Base-by-base conservation (phyloP, 495 filamentous ascomycete species). In the Talaromyces thailandensis region DNA sequence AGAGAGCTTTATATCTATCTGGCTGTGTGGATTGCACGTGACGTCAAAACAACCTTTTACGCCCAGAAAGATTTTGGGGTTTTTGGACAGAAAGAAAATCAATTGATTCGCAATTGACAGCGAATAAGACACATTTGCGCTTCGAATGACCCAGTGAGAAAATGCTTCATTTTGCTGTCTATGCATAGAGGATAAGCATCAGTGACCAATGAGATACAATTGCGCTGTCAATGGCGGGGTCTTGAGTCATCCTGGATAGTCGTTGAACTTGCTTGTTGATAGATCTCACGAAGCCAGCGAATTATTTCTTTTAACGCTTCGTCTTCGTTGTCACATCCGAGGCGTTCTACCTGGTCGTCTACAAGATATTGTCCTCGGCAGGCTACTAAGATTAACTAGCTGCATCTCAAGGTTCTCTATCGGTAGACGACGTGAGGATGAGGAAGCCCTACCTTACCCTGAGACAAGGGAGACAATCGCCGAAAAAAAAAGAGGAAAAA, bases 71-170 rank as follows among this genome's bases (percentile, higher is more conserved):
- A 14, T 40, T 40, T 37, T 40, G 5, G 1, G 1, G 14, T 28
- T 55, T 55, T 7, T n/a, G 16, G 11, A 28, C 28, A 23, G 58
- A 45, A 14, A 32, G 4, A 21, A 60, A 23, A 32, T 26, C 16
- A 6, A 26, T 52, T 61, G 40, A n/a, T 26, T 40, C 16, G 21
- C 57, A 45, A 26, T 16, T 8, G 24, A 23, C 8, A 37, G 35
- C 59, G 59, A 61, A 61, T 61, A 61, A 35, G 18, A 61, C 11
- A 21, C 21, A 61, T 61, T 61, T 51, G 45, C 45, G 59, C 45
- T 24, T 51, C 52, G 0, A 24, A 23, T 14, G 11, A 28, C 21
- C 57, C 32, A 40, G 35, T 53, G 50, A 53, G n/a, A 57, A 57
- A 57, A 21, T 31, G 26, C 26, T 57, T 57, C 55, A 11, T 18